Percentiles rank a stretch among this genome's conserved stretches.
Evolutionary conservation across 2,329 filamentous ascomycete species (phyloP).

Genomic region (Monosporascus ibericus): DNA sequence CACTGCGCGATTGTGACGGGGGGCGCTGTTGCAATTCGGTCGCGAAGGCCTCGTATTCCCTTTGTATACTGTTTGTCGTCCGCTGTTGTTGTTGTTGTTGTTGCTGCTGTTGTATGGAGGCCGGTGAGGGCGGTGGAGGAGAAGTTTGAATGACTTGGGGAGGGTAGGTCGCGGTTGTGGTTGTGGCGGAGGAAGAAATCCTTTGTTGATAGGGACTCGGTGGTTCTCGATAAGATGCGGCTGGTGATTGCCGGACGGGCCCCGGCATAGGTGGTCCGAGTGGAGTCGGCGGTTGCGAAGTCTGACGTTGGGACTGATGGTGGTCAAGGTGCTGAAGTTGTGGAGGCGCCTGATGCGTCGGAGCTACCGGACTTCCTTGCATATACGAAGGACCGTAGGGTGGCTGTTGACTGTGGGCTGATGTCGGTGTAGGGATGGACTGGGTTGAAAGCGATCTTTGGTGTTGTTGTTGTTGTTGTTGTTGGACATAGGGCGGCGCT

Average conservation of each 20-base stretch:
- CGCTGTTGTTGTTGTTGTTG: conserved; percentile 15
- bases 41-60: conserved; percentile 36
- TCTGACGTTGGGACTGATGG: conserved; percentile 37
- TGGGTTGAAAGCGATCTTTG: conserved; percentile 52
- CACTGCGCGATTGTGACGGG: conserved; percentile 49
- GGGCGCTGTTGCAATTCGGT: conserved; percentile 41
- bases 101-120: conserved; percentile 11
- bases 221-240: conserved; percentile 40
- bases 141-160: conserved; percentile 24
- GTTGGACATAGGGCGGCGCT: conserved; percentile 13
- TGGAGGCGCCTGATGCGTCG: conserved; percentile 35
- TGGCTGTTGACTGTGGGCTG: conserved; percentile 51
- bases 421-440: conserved; percentile 56
- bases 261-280: conserved; percentile 43
- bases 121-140: conserved; percentile 30
- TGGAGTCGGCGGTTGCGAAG: conserved; percentile 50
- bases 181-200: conserved; percentile 24
- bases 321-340: conserved; percentile 21
- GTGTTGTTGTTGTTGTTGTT: conserved; percentile 31
- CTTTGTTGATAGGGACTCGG: conserved; percentile 57
- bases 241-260: conserved; percentile 37
- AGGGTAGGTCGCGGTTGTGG: conserved; percentile 21
- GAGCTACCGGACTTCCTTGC: conserved; percentile 47
- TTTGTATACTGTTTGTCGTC: conserved; percentile 35
- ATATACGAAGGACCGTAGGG: conserved; percentile 42